Percentiles rank a stretch among this genome's conserved stretches.
Evolutionary conservation across 1,284 basidiomycete genomes (phyloP).

Genomic region (Cerioporus squamosus): DNA sequence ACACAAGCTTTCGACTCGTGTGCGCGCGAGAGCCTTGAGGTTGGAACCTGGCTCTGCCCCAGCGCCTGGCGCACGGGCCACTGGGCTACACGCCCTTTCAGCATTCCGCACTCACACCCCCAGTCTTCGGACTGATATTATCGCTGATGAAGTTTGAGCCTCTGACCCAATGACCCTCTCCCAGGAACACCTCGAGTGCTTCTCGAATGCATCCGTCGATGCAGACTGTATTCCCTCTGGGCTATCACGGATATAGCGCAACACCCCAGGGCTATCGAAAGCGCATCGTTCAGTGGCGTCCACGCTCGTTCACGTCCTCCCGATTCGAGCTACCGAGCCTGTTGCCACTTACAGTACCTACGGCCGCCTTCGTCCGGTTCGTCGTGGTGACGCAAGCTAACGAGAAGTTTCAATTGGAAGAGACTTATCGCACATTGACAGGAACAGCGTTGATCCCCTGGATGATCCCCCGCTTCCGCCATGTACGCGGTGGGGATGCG

Average conservation of each 20-base stretch:
- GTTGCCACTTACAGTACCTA: no score
- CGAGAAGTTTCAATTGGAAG: no score
- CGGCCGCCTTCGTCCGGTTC: no score
- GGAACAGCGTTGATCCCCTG: no score
- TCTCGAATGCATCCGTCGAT: neutral
- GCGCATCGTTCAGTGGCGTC: neutral
- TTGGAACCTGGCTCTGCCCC: no score
- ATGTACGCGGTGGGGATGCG: no score
- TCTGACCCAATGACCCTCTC: neutral
- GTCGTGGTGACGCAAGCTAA: no score
- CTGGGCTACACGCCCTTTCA: no score
- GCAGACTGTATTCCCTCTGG: neutral
- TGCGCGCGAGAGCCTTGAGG: neutral
- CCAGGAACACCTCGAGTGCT: neutral
- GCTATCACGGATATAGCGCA: neutral
- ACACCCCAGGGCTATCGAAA: conserved; percentile 7
- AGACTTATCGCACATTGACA: no score
- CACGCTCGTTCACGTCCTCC: no score
- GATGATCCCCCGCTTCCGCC: no score
- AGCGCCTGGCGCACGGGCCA: neutral
- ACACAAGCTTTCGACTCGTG: neutral
- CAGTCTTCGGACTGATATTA: neutral
- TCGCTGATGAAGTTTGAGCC: neutral
- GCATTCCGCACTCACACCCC: neutral
- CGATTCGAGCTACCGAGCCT: no score